Base-by-base conservation (phyloP, 352 stramenopile genomes). In the Phytophthora fragariaefolia region DNA sequence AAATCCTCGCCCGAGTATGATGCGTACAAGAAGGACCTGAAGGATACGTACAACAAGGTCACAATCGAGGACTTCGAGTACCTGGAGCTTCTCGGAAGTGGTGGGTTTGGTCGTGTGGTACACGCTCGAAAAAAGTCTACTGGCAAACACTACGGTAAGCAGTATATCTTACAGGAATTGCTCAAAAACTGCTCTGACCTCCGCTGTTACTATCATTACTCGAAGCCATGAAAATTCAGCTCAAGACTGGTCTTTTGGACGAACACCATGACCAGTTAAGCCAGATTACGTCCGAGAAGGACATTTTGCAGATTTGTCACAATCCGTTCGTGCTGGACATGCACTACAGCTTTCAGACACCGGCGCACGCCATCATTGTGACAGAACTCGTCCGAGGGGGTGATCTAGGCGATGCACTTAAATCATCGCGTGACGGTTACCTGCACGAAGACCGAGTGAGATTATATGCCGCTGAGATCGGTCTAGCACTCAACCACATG, bases 161-260 rank as follows among this genome's bases (percentile, higher is more conserved):
- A 18, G 13, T 18, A n/a, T n/a, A n/a, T n/a, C n/a, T n/a, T n/a
- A n/a, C n/a, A n/a, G n/a, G n/a, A n/a, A n/a, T n/a, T n/a, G n/a
- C n/a, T n/a, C n/a, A n/a, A n/a, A n/a, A n/a, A n/a, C n/a, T n/a
- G n/a, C n/a, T n/a, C n/a, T n/a, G n/a, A n/a, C n/a, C n/a, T n/a
- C n/a, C n/a, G n/a, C n/a, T n/a, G n/a, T n/a, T n/a, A n/a, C n/a
- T n/a, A n/a, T n/a, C n/a, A n/a, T n/a, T n/a, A n/a, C n/a, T n/a
- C n/a, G n/a, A n/a, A 93, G 83, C 92, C 0, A 97, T 98, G 76
- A 98, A 98, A 65, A 93, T 97, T 58, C 91, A 97, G 76, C 76
- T 96, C 42, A 97, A 98, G 76, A 85, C 82, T 10, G 88, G 87
- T 42, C 69, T 98, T 30, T 53, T 97, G 20, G 89, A 97, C 57